Conservation (phyloP, 306 rosid species). For the Lablab purpureus region DNA sequence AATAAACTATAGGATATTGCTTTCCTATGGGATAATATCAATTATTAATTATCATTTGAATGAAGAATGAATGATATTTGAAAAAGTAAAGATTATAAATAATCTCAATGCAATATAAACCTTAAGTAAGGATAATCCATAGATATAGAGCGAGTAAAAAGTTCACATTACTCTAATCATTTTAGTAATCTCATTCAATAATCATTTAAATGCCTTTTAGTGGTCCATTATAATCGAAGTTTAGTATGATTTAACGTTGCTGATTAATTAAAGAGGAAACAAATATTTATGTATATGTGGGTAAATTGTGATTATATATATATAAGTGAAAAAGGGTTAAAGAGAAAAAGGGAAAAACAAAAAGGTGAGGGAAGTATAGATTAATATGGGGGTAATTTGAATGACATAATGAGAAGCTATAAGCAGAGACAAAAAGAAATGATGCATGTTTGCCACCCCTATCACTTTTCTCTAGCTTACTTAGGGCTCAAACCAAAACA, state of each 20-base stretch:
- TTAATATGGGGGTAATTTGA: constrained; percentile 55
- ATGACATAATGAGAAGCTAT: constrained; percentile 63
- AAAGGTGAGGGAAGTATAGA: constrained; percentile 27
- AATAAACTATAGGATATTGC: not conserved
- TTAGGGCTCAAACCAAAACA: constrained; percentile 46
- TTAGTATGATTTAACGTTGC: not conserved
- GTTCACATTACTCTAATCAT: not conserved
- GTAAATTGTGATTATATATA: not conserved
- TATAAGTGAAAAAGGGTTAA: not conserved
- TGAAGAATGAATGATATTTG: not conserved
- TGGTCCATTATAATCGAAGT: not conserved
- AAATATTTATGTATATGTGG: not conserved
- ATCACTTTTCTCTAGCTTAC: constrained; percentile 45
- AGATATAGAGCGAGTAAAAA: not conserved
- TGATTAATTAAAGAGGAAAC: not conserved
- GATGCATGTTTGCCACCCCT: constrained; percentile 88
- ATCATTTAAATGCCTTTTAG: not conserved
- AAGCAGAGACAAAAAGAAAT: constrained; percentile 89
- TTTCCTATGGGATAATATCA: not conserved
- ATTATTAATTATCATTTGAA: not conserved
- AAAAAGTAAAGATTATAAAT: not conserved
- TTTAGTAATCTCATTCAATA: not conserved
- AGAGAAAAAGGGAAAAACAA: not conserved
- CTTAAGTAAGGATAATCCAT: not conserved
- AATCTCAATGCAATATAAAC: not conserved